Percentiles rank a stretch among this genome's conserved stretches.
phyloP scores from a whole-genome alignment of 2,329 filamentous ascomycete genomes.

The Neophaeococcomyces aloes region DNA sequence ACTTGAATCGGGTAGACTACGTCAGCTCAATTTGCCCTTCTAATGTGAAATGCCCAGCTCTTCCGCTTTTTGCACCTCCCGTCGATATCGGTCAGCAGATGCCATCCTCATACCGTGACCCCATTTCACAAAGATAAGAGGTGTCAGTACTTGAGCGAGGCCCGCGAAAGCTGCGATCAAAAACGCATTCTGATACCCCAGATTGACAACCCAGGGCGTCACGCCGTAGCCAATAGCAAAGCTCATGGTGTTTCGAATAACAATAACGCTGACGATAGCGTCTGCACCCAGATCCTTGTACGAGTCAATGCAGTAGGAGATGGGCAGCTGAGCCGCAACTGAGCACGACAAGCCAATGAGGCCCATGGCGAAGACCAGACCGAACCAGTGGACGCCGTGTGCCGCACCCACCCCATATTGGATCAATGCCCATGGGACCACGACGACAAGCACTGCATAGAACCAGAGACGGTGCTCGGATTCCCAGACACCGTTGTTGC shows the following conservation, averaged over 20 bases:
- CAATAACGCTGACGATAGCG: constrained; percentile 41
- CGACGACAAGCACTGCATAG: constrained; percentile 26
- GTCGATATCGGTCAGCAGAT: constrained; percentile 7
- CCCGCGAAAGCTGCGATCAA: constrained; percentile 32
- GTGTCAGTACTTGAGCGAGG: constrained; percentile 26
- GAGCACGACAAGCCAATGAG: constrained; percentile 36
- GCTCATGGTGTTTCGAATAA: constrained; percentile 41
- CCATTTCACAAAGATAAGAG: constrained; percentile 10
- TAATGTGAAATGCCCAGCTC: too few species aligned
- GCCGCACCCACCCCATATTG: constrained; percentile 44
- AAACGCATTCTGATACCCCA: constrained; percentile 38
- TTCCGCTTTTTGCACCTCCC: constrained; percentile 9
- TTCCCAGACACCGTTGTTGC: constrained; percentile 22
- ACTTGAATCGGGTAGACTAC: too few species aligned
- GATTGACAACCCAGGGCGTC: constrained; percentile 35
- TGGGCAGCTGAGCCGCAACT: constrained; percentile 34
- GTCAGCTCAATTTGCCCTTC: too few species aligned
- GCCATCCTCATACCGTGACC: constrained; percentile 6
- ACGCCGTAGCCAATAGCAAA: constrained; percentile 44
- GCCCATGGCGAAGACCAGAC: constrained; percentile 40
- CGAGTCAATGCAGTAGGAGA: constrained; percentile 40
- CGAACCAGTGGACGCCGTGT: constrained; percentile 41
- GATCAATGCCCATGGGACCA: constrained; percentile 37
- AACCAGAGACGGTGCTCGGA: constrained; percentile 23
- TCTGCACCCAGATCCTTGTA: constrained; percentile 41